Conservation (phyloP, 345 rosid species). For the Eucalyptus marginata region DNA sequence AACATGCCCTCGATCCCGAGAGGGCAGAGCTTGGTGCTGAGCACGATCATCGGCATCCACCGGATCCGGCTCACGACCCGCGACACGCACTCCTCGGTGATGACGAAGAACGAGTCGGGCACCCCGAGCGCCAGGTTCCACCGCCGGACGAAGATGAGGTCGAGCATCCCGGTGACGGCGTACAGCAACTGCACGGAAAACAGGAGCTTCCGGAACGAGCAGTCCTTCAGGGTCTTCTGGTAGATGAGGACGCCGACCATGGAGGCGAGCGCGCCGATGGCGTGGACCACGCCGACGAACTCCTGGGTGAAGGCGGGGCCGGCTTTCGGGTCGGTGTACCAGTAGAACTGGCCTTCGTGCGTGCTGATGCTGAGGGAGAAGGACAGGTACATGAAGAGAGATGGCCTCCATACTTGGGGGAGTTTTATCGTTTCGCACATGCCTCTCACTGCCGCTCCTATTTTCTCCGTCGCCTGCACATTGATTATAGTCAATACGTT, state of each 20-base stretch:
- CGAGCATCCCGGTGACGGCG: slow-evolving; percentile 57
- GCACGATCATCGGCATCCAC: slow-evolving; percentile 78
- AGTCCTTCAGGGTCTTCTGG: slow-evolving; percentile 53
- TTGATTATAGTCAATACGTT: neutral
- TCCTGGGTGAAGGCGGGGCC: slow-evolving; percentile 89
- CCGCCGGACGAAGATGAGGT: slow-evolving; percentile 50
- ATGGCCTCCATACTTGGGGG: slow-evolving; percentile 86
- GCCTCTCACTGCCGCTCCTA: slow-evolving; percentile 36
- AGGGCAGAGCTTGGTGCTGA: slow-evolving; percentile 72
- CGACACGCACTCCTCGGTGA: slow-evolving; percentile 53
- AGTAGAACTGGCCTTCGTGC: slow-evolving; percentile 77
- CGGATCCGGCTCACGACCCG: slow-evolving; percentile 41
- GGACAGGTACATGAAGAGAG: slow-evolving; percentile 64
- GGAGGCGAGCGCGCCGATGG: slow-evolving; percentile 70
- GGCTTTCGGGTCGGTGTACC: slow-evolving; percentile 69
- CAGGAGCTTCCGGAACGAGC: slow-evolving; percentile 47
- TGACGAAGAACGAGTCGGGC: slow-evolving; percentile 67
- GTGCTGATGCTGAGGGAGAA: slow-evolving; percentile 68
- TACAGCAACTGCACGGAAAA: slow-evolving; percentile 57
- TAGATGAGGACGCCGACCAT: slow-evolving; percentile 67
- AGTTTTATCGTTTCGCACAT: slow-evolving; percentile 48
- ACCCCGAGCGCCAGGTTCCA: slow-evolving; percentile 58
- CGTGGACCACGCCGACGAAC: slow-evolving; percentile 55
- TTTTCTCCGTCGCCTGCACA: slow-evolving; percentile 1
- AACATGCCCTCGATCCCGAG: slow-evolving; percentile 75